Base-by-base conservation (phyloP, 495 filamentous ascomycete species). In the Aspergillus olivimuriae region DNA sequence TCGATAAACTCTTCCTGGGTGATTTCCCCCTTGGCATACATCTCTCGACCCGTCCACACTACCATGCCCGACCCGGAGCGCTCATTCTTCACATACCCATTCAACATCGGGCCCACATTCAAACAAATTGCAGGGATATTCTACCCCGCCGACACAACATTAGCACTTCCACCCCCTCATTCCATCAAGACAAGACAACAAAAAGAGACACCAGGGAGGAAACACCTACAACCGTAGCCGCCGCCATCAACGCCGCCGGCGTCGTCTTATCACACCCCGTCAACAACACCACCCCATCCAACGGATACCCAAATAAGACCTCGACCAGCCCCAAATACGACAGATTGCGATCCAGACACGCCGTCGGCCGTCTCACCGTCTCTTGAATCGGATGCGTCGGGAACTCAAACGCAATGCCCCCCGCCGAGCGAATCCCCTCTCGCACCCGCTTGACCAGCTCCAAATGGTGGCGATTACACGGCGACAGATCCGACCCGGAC, bases 181-280 rank as follows among this genome's bases (percentile, higher is more conserved):
- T n/a, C n/a, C n/a, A n/a, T n/a, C n/a, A n/a, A n/a, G n/a, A n/a
- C n/a, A n/a, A n/a, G n/a, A n/a, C n/a, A n/a, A n/a, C n/a, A n/a
- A n/a, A n/a, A n/a, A n/a, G n/a, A n/a, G n/a, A n/a, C n/a, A n/a
- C 2, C 21, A 12, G 26, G 39, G 34, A 5, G 17, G 44, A 10
- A 10, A 2, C 28, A 64, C 69, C 24, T 43, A 73, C 69, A 47
- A 78, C 63, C n/a, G 73, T 75, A 38, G 70, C 73, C 16, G 72
- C 73, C n/a, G 75, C 73, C 73, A 78, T 78, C 39, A 78, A 57
- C 43, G 63, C 69, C 17, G 73, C 75, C 20, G 75, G 75, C 0
- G 72, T 77, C 6, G 72, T 78, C 58, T 78, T 78, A 45, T 78
- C 75, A 58, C 75, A 78, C n/a, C 75, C 75, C 0, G 75, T 76